phyloP scores from a whole-genome alignment of 179 eudicot species.

The Spergularia azorica region DNA sequence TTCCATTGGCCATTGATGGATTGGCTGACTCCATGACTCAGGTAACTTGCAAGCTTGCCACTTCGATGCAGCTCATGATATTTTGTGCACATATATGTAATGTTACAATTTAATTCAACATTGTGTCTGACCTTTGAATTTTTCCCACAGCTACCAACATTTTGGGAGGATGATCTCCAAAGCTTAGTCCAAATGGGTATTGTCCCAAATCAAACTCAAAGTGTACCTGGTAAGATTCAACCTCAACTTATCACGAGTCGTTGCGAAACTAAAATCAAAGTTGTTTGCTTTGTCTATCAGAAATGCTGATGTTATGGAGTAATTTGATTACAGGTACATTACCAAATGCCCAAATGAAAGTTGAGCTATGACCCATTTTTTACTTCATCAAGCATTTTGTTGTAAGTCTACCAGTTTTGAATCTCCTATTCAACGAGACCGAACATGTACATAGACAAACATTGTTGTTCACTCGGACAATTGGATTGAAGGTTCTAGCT shows the following conservation, averaged over 20 bases:
- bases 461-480: slow-evolving; percentile 20
- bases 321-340: slow-evolving; percentile 27
- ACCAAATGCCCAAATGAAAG: slow-evolving; percentile 38
- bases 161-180: slow-evolving; percentile 73
- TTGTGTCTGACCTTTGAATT: not conserved
- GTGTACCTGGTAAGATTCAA: slow-evolving; percentile 30
- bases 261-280: not conserved
- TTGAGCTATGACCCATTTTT: slow-evolving; percentile 32
- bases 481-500: slow-evolving; percentile 4
- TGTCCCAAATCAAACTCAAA: slow-evolving; percentile 39
- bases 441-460: slow-evolving; percentile 30
- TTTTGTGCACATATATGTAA: not conserved
- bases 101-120: not conserved
- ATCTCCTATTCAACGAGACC: slow-evolving; percentile 18
- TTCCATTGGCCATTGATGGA: slow-evolving; percentile 20
- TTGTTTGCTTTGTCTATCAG: slow-evolving; percentile 8
- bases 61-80: not conserved
- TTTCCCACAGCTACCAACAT: slow-evolving; percentile 39
- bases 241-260: slow-evolving; percentile 6
- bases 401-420: slow-evolving; percentile 11
- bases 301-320: not conserved
- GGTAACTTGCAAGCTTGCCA: slow-evolving; percentile 12
- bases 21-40: slow-evolving; percentile 28
- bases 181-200: slow-evolving; percentile 53
- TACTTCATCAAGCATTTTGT: slow-evolving; percentile 13